Conservation (phyloP, 257 asterid species). For the Petunia secreta region DNA sequence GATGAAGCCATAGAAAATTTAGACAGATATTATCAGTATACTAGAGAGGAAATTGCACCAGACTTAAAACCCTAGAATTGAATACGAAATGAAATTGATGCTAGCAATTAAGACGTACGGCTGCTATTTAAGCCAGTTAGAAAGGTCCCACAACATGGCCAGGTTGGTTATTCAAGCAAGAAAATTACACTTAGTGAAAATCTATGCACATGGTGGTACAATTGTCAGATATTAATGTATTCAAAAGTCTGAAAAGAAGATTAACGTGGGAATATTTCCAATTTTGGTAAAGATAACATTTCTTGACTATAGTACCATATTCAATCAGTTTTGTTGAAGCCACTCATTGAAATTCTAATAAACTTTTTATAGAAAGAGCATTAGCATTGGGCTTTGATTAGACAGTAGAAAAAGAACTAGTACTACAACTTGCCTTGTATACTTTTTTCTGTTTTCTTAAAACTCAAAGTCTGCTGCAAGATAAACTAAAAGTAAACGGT, state of each 20-base stretch:
- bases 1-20: constrained; percentile 9
- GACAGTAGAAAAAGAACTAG: not conserved
- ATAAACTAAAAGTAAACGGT: not conserved
- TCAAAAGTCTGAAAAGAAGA: not conserved
- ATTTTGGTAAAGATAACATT: not conserved
- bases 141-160: not conserved
- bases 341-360: constrained; percentile 18
- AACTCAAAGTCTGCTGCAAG: not conserved
- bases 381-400: constrained; percentile 10
- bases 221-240: not conserved
- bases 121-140: constrained; percentile 4
- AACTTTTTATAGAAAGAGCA: constrained; percentile 18
- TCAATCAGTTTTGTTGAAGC: not conserved
- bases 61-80: not conserved
- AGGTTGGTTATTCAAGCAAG: not conserved
- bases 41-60: not conserved
- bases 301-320: not conserved
- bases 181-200: not conserved
- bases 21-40: not conserved
- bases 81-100: not conserved
- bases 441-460: no score
- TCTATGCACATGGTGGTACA: not conserved
- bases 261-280: constrained; percentile 18
- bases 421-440: not conserved
- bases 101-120: not conserved